Conservation (phyloP, 352 stramenopile species). For the Phytophthora kernoviae region DNA sequence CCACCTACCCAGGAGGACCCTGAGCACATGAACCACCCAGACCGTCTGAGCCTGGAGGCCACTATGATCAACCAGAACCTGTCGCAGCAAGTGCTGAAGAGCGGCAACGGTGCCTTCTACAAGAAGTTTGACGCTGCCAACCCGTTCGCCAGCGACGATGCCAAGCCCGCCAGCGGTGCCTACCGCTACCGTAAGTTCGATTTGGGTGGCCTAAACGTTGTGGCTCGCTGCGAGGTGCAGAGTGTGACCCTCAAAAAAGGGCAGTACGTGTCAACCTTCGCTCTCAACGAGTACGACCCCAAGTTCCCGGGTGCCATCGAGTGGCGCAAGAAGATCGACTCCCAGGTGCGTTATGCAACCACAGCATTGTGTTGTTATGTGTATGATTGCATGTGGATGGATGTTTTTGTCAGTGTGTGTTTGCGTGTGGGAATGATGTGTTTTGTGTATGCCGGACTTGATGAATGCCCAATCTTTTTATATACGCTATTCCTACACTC, state of each 20-base stretch:
- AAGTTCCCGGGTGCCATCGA: constrained; percentile 88
- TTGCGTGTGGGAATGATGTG: constrained; percentile 18
- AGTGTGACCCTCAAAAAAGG: constrained; percentile 87
- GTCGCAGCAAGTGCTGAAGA: constrained; percentile 96
- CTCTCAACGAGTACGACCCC: constrained; percentile 98
- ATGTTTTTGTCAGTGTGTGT: constrained; percentile 13
- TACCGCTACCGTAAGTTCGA: constrained; percentile 98
- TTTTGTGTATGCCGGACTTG: constrained; percentile 42
- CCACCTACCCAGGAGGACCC: constrained; percentile 84
- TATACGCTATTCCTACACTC: constrained; percentile 77
- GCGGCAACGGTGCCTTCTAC: constrained; percentile 37
- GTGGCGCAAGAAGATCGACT: constrained; percentile 98
- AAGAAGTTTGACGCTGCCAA: constrained; percentile 85
- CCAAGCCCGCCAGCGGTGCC: constrained; percentile 92
- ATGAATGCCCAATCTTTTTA: constrained; percentile 60
- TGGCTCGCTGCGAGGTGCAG: constrained; percentile 96
- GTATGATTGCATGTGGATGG: constrained; percentile 17
- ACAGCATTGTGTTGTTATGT: constrained; percentile 12
- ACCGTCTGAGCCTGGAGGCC: constrained; percentile 95
- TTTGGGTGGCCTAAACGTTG: constrained; percentile 89
- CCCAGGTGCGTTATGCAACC: constrained; percentile 56
- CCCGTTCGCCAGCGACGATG: constrained; percentile 94
- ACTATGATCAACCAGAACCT: constrained; percentile 99
- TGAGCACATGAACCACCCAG: constrained; percentile 96
- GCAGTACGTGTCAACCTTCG: constrained; percentile 95